Conservation (phyloP, 305 asterid species). For the Caryopteris hybrid region DNA sequence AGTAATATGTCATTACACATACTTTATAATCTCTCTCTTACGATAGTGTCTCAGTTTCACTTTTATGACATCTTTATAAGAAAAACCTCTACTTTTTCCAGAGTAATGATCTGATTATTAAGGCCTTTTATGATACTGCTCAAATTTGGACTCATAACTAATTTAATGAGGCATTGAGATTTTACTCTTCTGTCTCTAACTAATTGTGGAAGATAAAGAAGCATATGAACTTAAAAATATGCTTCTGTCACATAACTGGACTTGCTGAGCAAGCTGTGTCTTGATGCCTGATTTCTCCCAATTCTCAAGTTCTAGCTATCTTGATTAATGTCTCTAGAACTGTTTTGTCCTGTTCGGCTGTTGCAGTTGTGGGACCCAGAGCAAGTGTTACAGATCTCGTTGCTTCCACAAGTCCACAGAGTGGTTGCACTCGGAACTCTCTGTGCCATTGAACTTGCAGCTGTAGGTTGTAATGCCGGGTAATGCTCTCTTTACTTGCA, state of each 20-base stretch:
- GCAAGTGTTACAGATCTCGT: constrained; percentile 58
- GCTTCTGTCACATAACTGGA: not conserved
- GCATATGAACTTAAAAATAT: not conserved
- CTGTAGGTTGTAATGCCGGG: constrained; percentile 80
- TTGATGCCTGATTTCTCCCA: constrained; percentile 5
- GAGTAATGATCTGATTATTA: not conserved
- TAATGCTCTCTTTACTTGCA: constrained; percentile 26
- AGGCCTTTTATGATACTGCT: not conserved
- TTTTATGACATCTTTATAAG: not conserved
- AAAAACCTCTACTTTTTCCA: not conserved
- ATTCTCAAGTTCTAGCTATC: constrained; percentile 3
- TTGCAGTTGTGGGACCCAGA: constrained; percentile 79
- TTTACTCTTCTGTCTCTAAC: no score
- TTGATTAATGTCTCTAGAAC: not conserved
- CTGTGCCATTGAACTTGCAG: constrained; percentile 81
- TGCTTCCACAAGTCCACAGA: constrained; percentile 67
- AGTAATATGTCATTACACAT: not conserved
- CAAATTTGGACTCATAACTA: not conserved
- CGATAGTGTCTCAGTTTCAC: no score
- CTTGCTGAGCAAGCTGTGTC: not conserved
- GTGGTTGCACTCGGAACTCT: constrained; percentile 83
- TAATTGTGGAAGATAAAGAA: not conserved
- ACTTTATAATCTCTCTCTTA: not conserved
- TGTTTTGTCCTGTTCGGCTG: not conserved
- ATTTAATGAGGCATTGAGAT: not conserved